phyloP scores from a whole-genome alignment of 2,329 filamentous ascomycete genomes.

The Ilyonectria sp. region DNA sequence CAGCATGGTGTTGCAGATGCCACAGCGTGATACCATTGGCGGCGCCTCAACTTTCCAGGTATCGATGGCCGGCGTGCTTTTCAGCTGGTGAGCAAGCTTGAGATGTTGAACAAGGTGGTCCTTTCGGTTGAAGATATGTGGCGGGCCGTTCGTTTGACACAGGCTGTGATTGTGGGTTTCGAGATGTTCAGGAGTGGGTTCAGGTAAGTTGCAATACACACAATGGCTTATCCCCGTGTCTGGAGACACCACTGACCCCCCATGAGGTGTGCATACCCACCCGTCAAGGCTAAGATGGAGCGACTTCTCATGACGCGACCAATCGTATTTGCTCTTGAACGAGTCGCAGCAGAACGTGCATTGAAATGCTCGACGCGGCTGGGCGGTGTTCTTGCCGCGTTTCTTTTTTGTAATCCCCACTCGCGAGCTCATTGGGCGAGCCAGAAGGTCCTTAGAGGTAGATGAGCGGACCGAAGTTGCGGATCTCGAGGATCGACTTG shows the following conservation, averaged over 20 bases:
- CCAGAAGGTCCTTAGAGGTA: slow-evolving; percentile 1
- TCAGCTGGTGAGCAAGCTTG: slow-evolving; percentile 49
- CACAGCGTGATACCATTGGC: slow-evolving; percentile 47
- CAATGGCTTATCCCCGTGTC: slow-evolving; percentile 43
- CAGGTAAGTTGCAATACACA: slow-evolving; percentile 43
- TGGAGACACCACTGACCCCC: slow-evolving; percentile 34
- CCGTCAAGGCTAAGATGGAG: slow-evolving; percentile 42
- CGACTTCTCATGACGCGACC: slow-evolving; percentile 42
- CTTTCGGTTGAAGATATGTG: slow-evolving; percentile 47
- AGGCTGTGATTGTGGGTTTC: slow-evolving; percentile 41
- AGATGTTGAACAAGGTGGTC: slow-evolving; percentile 53
- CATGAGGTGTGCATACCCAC: slow-evolving; percentile 43
- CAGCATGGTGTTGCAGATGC: slow-evolving; percentile 47
- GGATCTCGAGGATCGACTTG: slow-evolving; percentile 37
- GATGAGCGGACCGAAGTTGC: slow-evolving; percentile 16
- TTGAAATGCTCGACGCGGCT: slow-evolving; percentile 25
- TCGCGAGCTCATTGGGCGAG: slow-evolving; percentile 22
- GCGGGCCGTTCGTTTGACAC: slow-evolving; percentile 26
- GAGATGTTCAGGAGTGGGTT: slow-evolving; percentile 43
- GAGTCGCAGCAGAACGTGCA: slow-evolving; percentile 46
- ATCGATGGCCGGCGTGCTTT: slow-evolving; percentile 58
- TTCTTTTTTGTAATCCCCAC: slow-evolving; percentile 23
- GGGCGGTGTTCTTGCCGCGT: not conserved
- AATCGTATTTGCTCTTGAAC: slow-evolving; percentile 47
- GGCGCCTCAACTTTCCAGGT: slow-evolving; percentile 47